phyloP scores from a whole-genome alignment of 768 basidiomycete genomes.

The Serendipita sp. region DNA sequence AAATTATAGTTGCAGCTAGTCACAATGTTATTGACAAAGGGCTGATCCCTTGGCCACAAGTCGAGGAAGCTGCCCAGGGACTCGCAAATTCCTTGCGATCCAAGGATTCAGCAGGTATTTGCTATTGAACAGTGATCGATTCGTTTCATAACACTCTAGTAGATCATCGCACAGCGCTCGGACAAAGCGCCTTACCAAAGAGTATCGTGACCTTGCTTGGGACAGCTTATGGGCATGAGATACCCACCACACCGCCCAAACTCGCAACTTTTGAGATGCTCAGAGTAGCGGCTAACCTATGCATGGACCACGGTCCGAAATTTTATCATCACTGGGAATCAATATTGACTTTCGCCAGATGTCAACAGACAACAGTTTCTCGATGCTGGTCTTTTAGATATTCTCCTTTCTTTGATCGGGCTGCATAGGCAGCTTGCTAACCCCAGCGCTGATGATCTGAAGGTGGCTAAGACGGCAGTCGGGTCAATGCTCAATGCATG shows the following conservation, averaged over 20 bases:
- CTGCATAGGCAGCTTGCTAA: slow-evolving; percentile 39
- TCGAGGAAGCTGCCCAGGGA: slow-evolving; percentile 3
- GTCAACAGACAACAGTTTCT: slow-evolving; percentile 55
- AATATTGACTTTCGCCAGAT: slow-evolving; percentile 27
- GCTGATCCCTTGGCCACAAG: neutral
- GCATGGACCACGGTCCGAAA: slow-evolving; percentile 60
- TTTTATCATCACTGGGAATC: too few relatives aligned
- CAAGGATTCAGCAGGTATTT: neutral
- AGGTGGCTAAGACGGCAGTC: slow-evolving; percentile 57
- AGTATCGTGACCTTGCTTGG: slow-evolving; percentile 45
- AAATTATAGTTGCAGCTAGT: neutral
- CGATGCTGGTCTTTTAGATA: slow-evolving; percentile 53
- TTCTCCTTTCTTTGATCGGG: slow-evolving; percentile 48
- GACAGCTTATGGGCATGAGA: slow-evolving; percentile 33
- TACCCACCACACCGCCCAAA: slow-evolving; percentile 30
- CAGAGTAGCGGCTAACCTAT: slow-evolving; percentile 66
- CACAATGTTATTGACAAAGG: neutral
- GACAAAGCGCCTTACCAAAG: slow-evolving; percentile 45
- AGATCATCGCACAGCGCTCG: slow-evolving; percentile 56
- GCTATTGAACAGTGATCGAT: neutral
- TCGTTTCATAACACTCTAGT: neutral
- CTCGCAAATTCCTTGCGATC: slow-evolving; percentile 10
- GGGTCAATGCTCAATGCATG: slow-evolving; percentile 67
- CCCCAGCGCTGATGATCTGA: slow-evolving; percentile 40
- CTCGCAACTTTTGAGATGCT: slow-evolving; percentile 49